Evolutionary conservation across 2,329 filamentous ascomycete species (phyloP).

Genomic region (Trichoderma brevicompactum): DNA sequence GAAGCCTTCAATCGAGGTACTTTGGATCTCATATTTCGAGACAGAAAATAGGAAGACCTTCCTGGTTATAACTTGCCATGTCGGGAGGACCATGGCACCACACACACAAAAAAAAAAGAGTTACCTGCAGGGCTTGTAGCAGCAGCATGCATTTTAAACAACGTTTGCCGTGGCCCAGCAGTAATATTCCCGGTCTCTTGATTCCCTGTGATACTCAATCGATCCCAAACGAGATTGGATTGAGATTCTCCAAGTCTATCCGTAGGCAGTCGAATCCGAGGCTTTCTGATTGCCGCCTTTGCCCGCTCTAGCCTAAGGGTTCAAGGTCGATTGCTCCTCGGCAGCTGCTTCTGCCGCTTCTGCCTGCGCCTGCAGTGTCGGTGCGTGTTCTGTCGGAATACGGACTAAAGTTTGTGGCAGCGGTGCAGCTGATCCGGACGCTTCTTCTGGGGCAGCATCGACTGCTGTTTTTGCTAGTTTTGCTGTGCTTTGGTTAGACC

Average conservation of each 20-base stretch:
- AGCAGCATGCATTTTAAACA: slow-evolving; percentile 6
- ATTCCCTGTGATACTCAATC: not conserved
- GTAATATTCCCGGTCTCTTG: not conserved
- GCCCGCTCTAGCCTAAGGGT: not conserved
- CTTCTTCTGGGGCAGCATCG: slow-evolving; percentile 41
- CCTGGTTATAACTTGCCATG: not conserved
- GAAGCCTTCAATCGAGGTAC: not conserved
- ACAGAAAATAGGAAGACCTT: not conserved
- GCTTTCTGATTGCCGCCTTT: not conserved
- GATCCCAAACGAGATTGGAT: not conserved
- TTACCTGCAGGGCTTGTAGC: not conserved
- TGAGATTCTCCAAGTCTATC: not conserved
- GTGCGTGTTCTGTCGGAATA: slow-evolving; percentile 80
- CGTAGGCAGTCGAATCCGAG: not conserved
- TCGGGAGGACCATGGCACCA: too few species aligned
- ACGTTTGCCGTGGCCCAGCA: not conserved
- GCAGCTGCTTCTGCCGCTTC: slow-evolving; percentile 54
- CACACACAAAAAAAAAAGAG: not conserved
- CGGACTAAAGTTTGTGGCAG: slow-evolving; percentile 82
- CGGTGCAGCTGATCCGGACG: slow-evolving; percentile 51
- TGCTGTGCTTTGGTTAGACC: slow-evolving; percentile 49
- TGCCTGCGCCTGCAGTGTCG: slow-evolving; percentile 63
- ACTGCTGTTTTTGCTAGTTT: slow-evolving; percentile 68
- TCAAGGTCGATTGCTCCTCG: slow-evolving; percentile 40
- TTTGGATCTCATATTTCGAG: not conserved